Evolutionary conservation across 495 filamentous ascomycete species (phyloP).

Genomic region (Aspergillus incahuasiensis): DNA sequence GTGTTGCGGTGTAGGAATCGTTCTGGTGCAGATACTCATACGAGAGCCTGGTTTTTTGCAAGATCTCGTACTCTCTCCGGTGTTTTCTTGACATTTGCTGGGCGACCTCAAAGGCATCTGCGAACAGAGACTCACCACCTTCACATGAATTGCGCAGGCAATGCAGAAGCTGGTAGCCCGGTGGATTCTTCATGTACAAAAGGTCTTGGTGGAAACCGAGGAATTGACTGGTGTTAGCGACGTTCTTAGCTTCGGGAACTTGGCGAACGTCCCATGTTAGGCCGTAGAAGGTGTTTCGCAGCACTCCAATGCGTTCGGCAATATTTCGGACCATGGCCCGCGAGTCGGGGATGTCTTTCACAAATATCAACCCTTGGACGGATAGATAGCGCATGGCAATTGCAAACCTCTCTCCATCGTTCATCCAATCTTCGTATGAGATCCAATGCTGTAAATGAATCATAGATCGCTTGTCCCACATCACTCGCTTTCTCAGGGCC

Average conservation of each 20-base stretch:
- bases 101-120: conserved; percentile 62
- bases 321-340: conserved; percentile 59
- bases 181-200: conserved; percentile 76
- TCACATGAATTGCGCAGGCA: conserved; percentile 69
- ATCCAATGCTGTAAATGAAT: conserved; percentile 39
- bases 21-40: conserved; percentile 69
- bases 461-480: background rate
- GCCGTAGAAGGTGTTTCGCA: conserved; percentile 86
- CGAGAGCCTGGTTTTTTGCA: conserved; percentile 42
- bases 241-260: conserved; percentile 74
- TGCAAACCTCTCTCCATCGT: conserved; percentile 46
- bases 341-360: conserved; percentile 65
- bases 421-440: conserved; percentile 67
- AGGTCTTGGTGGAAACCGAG: conserved; percentile 91
- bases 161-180: conserved; percentile 79
- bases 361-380: conserved; percentile 63
- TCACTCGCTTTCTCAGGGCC: conserved; percentile 12
- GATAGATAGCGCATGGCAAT: conserved; percentile 50
- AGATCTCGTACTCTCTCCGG: conserved; percentile 25
- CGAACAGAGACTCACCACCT: conserved; percentile 80
- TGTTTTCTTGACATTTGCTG: conserved; percentile 29
- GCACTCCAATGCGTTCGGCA: conserved; percentile 62
- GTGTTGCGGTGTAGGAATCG: conserved; percentile 59
- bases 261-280: conserved; percentile 81
- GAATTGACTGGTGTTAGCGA: conserved; percentile 78